These are phyloP conservation scores for Huntiella moniliformis DNA, from an alignment of 2,329 filamentous ascomycete genomes.

Conservation along the genomic window DNA sequence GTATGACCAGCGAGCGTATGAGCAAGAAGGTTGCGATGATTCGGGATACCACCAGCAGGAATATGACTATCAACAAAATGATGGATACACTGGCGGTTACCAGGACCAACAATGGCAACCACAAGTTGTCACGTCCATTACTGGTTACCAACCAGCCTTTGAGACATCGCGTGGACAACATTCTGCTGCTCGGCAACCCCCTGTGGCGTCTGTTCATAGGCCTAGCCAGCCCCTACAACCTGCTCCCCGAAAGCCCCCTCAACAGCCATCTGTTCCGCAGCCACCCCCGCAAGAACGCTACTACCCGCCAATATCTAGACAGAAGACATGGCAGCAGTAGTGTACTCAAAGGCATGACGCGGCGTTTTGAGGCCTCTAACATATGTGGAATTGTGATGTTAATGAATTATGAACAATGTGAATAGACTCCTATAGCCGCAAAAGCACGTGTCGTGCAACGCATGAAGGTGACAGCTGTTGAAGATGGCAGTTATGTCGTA, in stretches of 20 bases:
- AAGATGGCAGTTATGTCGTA: constrained; percentile 3
- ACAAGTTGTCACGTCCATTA: too few relatives aligned
- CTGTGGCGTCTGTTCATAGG: too few relatives aligned
- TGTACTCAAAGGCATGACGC: too few relatives aligned
- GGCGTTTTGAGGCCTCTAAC: too few relatives aligned
- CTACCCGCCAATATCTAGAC: too few relatives aligned
- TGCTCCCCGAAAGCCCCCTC: background rate
- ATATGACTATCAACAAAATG: background rate
- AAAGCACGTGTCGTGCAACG: constrained; percentile 8
- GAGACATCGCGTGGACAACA: too few relatives aligned
- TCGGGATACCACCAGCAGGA: background rate
- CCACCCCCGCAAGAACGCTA: too few relatives aligned
- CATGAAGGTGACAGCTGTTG: constrained; percentile 10
- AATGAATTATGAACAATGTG: constrained; percentile 10
- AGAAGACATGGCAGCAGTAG: too few relatives aligned
- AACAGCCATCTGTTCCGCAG: background rate
- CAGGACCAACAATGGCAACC: background rate
- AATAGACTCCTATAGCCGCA: constrained; percentile 6
- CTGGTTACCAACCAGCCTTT: too few relatives aligned
- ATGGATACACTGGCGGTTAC: background rate
- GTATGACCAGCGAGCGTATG: background rate
- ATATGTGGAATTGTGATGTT: constrained; percentile 5
- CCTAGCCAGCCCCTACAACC: too few relatives aligned
- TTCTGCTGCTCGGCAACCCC: too few relatives aligned
- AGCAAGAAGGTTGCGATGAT: background rate